These are phyloP conservation scores for Marsdenia floribunda DNA, from an alignment of 257 asterid species.

Conservation along the genomic window DNA sequence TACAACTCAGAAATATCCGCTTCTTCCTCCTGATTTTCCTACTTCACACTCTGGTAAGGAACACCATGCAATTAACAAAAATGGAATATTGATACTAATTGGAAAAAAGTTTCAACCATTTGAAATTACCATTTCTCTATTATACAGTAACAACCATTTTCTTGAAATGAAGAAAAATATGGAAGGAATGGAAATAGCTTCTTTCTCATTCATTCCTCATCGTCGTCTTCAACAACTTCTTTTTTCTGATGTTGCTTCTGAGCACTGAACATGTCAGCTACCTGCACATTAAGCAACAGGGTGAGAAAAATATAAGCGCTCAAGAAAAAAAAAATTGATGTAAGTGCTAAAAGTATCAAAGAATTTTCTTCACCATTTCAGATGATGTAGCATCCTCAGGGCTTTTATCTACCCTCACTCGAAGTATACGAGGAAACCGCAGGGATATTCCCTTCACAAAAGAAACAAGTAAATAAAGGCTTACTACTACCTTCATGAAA, in stretches of 20 bases:
- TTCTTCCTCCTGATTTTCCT: neutral
- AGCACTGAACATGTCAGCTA: constrained; percentile 72
- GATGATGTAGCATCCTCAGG: constrained; percentile 89
- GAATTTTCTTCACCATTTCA: constrained; percentile 52
- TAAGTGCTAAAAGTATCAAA: neutral
- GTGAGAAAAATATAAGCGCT: neutral
- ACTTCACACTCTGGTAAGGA: neutral
- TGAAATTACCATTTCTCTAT: constrained; percentile 10
- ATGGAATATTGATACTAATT: neutral
- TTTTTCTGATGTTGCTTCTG: constrained; percentile 58
- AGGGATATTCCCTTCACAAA: constrained; percentile 72
- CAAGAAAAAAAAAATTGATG: neutral
- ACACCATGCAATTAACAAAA: neutral
- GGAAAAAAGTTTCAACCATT: neutral
- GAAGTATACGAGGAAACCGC: constrained; percentile 78
- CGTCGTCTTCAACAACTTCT: constrained; percentile 44
- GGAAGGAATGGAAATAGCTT: constrained; percentile 17
- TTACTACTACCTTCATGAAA: neutral
- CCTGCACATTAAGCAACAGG: constrained; percentile 32
- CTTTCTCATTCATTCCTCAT: constrained; percentile 27
- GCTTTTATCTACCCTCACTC: constrained; percentile 81
- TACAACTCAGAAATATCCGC: neutral
- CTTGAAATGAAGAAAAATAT: constrained; percentile 12
- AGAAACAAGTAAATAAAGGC: constrained; percentile 15
- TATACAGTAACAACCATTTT: constrained; percentile 19